These are phyloP conservation scores for Lasiosphaeriaceae sp. DNA, from an alignment of 495 filamentous ascomycete species.

Conservation along the genomic window DNA sequence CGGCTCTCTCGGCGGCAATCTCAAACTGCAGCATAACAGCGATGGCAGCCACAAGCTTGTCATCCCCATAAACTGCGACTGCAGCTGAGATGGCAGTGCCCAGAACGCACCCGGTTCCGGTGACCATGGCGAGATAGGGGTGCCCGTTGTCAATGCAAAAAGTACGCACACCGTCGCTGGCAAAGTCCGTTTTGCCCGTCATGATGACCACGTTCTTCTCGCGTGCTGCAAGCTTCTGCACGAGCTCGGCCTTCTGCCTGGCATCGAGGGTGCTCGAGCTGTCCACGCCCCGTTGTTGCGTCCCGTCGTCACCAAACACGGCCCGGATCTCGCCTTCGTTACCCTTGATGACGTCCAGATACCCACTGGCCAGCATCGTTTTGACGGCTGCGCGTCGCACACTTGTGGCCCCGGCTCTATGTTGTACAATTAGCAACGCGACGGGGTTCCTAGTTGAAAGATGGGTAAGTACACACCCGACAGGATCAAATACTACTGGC, in stretches of 20 bases:
- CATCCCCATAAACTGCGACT: constrained; percentile 54
- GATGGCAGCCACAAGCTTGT: constrained; percentile 63
- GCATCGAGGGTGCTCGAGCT: constrained; percentile 57
- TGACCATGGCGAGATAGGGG: constrained; percentile 70
- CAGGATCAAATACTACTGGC: constrained; percentile 83
- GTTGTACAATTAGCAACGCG: neutral
- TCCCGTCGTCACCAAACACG: constrained; percentile 55
- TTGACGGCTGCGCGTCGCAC: constrained; percentile 68
- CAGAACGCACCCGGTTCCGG: constrained; percentile 83
- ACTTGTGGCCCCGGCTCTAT: constrained; percentile 69
- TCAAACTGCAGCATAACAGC: constrained; percentile 76
- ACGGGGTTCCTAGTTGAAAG: neutral
- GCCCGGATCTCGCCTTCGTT: constrained; percentile 87
- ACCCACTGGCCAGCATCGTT: constrained; percentile 66
- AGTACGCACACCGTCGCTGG: constrained; percentile 69
- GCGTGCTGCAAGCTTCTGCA: constrained; percentile 59
- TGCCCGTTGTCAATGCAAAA: constrained; percentile 74
- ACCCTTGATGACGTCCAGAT: constrained; percentile 87
- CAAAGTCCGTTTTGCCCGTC: constrained; percentile 74
- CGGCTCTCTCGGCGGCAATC: constrained; percentile 79
- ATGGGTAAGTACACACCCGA: constrained; percentile 50
- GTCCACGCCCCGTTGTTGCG: constrained; percentile 87
- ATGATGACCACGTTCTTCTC: constrained; percentile 77
- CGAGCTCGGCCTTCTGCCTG: constrained; percentile 50
- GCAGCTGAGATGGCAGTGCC: constrained; percentile 77